Evolutionary conservation across 2,329 filamentous ascomycete genomes (phyloP), one percentile per base, ranked within the genome.

Genomic region (Tolypocladium cylindrosporum): DNA sequence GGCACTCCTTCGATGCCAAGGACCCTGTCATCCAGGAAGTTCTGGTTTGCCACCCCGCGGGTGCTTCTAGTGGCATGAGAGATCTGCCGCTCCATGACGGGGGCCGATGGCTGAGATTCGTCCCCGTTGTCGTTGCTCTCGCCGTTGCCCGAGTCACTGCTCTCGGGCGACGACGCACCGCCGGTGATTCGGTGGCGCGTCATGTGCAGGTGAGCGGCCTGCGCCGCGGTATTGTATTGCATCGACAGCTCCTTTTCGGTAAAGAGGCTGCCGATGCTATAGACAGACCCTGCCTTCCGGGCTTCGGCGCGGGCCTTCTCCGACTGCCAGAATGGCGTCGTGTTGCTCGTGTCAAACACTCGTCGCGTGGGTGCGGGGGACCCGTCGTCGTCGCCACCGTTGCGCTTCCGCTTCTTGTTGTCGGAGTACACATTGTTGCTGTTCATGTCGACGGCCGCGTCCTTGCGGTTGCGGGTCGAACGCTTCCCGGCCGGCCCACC

Each of bases 221-320:
- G 65, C 37, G 85, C 84, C 6, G 85, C 81, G 5, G 77, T 73
- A 60, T 86, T 87, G 68, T 87, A 87, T 36, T 82, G 83, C 75
- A 88, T 79, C 5, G 81, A 78, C 37, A 88, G 76, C 71, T 88
- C 85, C 70, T 86, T 87, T 64, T 88, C 85, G 0, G 85, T 88
- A 55, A 88, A 88, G 42, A 88, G 79, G 73, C 87, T 87, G 64
- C 88, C 84, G 59, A 88, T 81, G 67, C 81, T 87, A 68, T 86
- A 87, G 1, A 84, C 72, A 0, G 83, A 79, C 10, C 82, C 84
- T 24, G 81, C 79, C 64, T 84, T 79, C 67, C 81, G 81, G 58
- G 80, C 74, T 57, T 76, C 73, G 58, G 74, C 72, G 62, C 78
- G 75, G 56, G 83, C 73, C 66, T 82, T 80, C 63, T 87, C 84